These are phyloP conservation scores for Prunus campanulata DNA, from an alignment of 306 rosid species.

Conservation along the genomic window DNA sequence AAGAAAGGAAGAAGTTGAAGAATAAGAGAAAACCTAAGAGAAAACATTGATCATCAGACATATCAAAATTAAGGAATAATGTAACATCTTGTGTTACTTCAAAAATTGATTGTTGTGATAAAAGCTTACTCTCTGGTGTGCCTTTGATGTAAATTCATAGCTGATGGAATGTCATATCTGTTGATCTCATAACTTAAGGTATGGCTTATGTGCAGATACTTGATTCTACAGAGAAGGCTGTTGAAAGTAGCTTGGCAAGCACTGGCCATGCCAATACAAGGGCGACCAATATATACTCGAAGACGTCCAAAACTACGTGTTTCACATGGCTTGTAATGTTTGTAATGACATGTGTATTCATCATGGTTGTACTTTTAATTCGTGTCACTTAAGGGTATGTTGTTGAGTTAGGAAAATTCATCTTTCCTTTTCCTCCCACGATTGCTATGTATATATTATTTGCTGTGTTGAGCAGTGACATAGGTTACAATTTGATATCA, in stretches of 20 bases:
- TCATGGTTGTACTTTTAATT: slow-evolving; percentile 87
- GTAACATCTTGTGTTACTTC: not conserved
- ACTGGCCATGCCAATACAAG: slow-evolving; percentile 73
- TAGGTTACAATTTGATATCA: not conserved
- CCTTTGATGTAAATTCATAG: not conserved
- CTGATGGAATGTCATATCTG: not conserved
- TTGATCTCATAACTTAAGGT: slow-evolving; percentile 13
- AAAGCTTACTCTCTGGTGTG: not conserved
- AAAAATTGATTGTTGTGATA: not conserved
- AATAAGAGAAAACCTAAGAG: not conserved
- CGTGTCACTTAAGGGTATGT: slow-evolving; percentile 51
- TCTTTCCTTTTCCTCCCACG: not conserved
- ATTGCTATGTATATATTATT: not conserved
- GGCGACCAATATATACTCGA: slow-evolving; percentile 56
- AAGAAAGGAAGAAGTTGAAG: not conserved
- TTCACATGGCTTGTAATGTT: slow-evolving; percentile 77
- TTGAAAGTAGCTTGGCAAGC: slow-evolving; percentile 88
- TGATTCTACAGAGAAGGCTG: slow-evolving; percentile 82
- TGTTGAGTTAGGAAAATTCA: not conserved
- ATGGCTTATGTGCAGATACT: slow-evolving; percentile 54
- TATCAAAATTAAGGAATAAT: not conserved
- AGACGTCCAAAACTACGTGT: slow-evolving; percentile 78
- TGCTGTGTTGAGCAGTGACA: not conserved
- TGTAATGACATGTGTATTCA: slow-evolving; percentile 63
- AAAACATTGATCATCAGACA: not conserved